Base-by-base conservation (phyloP, 768 basidiomycete genomes). In the Pleurotus platypus region DNA sequence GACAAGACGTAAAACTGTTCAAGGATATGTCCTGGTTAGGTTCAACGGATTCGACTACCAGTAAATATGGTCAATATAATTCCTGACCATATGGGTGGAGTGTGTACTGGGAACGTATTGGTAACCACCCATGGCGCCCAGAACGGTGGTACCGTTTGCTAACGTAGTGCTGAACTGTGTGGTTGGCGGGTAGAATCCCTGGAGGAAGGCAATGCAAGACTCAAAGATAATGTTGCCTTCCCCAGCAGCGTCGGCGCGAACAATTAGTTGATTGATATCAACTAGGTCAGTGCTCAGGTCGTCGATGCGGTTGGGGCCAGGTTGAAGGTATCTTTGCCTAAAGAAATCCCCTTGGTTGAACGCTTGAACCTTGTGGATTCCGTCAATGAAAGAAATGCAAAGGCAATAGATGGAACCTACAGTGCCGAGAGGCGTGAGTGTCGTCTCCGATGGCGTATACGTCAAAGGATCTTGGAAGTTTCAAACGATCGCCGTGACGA, bases 141-240 rank as follows among this genome's bases (percentile, higher is more conserved):
- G 63, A 56, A 84, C 65, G 11, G 63, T 75, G 15, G 77, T 69
- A 1, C 79, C 76, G 54, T 85, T 79, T 0, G 82, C 82, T 20
- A 85, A 69, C 0, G 75, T 75, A 42, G 73, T 75, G 46, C 66
- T 75, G 22, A 74, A 72, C 9, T 64, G 57, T 7, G 18, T 49
- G 8, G 74, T 75, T 1, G 65, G 61, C 0, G 82, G 82, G 70
- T 76, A 82, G n/a, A 83, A 63, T 6, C 82, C 82, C 61, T 84
- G 83, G 1, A 78, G 69, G 46, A 83, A 66, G 4, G 83, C 80
- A 9, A 76, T 69, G 16, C 80, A 78, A 6, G 78, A 79, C 56
- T 83, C 79, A 58, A 75, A 75, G 46, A 83, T 77, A 24, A 83
- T 80, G 11, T 71, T 73, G 4, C 75, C 76, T 66, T 85, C 82